Conservation (phyloP, 2,329 filamentous ascomycete genomes). For the Fusarium palustre region DNA sequence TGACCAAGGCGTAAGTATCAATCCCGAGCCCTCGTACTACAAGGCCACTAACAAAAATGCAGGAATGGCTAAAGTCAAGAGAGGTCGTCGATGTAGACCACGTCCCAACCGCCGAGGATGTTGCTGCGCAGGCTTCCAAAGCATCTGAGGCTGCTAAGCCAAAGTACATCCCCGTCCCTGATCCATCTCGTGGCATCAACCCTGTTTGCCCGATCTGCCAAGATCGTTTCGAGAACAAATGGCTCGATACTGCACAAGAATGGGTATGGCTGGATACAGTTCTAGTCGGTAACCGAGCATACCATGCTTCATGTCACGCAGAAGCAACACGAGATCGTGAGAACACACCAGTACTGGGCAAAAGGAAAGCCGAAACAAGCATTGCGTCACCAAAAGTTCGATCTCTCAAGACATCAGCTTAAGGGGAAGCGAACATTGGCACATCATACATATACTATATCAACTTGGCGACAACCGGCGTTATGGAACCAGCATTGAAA, state of each 20-base stretch:
- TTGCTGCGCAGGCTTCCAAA: slow-evolving; percentile 51
- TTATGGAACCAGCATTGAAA: slow-evolving; percentile 35
- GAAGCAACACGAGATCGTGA: slow-evolving; percentile 79
- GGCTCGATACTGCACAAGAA: slow-evolving; percentile 92
- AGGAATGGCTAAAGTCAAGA: slow-evolving; percentile 91
- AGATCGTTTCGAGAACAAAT: slow-evolving; percentile 92
- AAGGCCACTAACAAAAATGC: slow-evolving; percentile 44
- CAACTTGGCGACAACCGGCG: slow-evolving; percentile 29
- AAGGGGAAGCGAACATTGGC: slow-evolving; percentile 1
- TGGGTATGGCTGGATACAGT: slow-evolving; percentile 96
- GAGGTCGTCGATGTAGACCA: slow-evolving; percentile 79
- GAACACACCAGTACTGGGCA: slow-evolving; percentile 70
- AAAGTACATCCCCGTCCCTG: slow-evolving; percentile 85
- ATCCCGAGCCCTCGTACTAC: neutral
- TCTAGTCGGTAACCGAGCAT: slow-evolving; percentile 81
- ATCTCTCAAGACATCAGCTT: slow-evolving; percentile 52
- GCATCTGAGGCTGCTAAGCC: slow-evolving; percentile 60
- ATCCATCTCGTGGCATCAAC: slow-evolving; percentile 78
- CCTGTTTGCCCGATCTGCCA: slow-evolving; percentile 93
- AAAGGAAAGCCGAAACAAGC: slow-evolving; percentile 78
- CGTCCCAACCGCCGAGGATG: slow-evolving; percentile 50
- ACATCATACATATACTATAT: slow-evolving; percentile 7
- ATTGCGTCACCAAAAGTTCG: slow-evolving; percentile 54
- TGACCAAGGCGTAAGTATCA: slow-evolving; percentile 77
- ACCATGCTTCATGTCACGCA: slow-evolving; percentile 88